Percentiles rank a stretch among this genome's conserved stretches.
Evolutionary conservation across 2,329 filamentous ascomycete species (phyloP).

Genomic region (Fusarium metavorans): DNA sequence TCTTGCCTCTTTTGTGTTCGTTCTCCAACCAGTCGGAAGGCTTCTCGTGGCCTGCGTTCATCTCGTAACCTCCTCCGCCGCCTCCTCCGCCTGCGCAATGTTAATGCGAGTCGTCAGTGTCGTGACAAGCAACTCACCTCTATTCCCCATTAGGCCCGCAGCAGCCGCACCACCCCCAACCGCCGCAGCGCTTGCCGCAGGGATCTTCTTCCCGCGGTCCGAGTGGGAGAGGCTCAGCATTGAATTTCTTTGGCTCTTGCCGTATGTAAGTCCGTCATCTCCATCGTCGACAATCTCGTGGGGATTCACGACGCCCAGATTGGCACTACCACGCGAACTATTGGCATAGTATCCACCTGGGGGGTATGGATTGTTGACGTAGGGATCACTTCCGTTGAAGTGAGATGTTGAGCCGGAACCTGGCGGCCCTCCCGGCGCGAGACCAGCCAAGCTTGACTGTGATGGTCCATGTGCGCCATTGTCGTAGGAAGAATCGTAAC

Average conservation of each 20-base stretch:
- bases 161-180: conserved; percentile 60
- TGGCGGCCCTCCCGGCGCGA: conserved; percentile 40
- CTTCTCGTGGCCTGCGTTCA: conserved; percentile 66
- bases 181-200: conserved; percentile 55
- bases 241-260: conserved; percentile 63
- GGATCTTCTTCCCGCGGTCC: conserved; percentile 43
- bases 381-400: conserved; percentile 54
- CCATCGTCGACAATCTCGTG: conserved; percentile 87
- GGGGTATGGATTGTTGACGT: conserved; percentile 75
- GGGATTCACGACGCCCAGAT: conserved; percentile 76
- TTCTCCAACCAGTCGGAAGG: conserved; percentile 70
- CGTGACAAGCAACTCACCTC: conserved; percentile 36
- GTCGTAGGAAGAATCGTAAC: conserved; percentile 37
- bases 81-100: conserved; percentile 40
- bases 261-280: conserved; percentile 81
- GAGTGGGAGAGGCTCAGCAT: conserved; percentile 69
- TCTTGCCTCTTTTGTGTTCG: conserved; percentile 71
- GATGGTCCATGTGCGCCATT: conserved; percentile 43
- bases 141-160: conserved; percentile 49
- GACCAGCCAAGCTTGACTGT: conserved; percentile 52
- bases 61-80: conserved; percentile 45
- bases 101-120: conserved; percentile 11
- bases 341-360: conserved; percentile 53
- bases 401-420: conserved; percentile 31
- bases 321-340: conserved; percentile 58